phyloP scores from a whole-genome alignment of 768 basidiomycete genomes.

The Sporobolomyces roseus region DNA sequence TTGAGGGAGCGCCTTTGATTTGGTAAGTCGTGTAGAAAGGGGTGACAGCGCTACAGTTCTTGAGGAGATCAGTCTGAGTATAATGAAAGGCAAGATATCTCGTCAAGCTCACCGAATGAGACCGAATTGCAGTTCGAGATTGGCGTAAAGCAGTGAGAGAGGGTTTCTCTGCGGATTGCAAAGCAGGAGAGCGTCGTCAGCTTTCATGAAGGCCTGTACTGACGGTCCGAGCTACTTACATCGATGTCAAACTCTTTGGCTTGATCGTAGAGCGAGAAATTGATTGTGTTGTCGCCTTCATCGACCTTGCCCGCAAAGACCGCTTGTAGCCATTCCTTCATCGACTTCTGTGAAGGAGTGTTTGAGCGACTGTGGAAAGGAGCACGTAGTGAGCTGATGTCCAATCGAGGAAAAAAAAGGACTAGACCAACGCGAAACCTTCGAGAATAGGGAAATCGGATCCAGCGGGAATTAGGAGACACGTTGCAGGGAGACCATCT shows the following conservation, averaged over 20 bases:
- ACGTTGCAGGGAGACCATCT: constrained; percentile 62
- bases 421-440: constrained; percentile 49
- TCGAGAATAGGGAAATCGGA: constrained; percentile 55
- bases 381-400: not conserved
- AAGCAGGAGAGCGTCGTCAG: constrained; percentile 2
- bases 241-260: constrained; percentile 50
- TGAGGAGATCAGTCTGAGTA: no score
- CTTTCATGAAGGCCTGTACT: no score
- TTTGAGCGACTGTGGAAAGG: constrained; percentile 51
- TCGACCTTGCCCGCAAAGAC: constrained; percentile 34
- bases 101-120: constrained; percentile 48
- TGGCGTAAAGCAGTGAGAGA: constrained; percentile 54
- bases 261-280: constrained; percentile 30
- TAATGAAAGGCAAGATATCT: not conserved
- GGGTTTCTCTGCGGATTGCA: constrained; percentile 53
- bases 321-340: constrained; percentile 35
- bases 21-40: constrained; percentile 55
- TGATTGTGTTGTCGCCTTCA: constrained; percentile 28
- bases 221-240: no score
- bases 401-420: not conserved
- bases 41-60: constrained; percentile 50
- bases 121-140: constrained; percentile 55
- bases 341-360: constrained; percentile 51
- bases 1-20: constrained; percentile 46
- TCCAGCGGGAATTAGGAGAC: constrained; percentile 49